These are phyloP conservation scores for Yarrowia sp. DNA, from an alignment of 805 yeast species.

Conservation along the genomic window DNA sequence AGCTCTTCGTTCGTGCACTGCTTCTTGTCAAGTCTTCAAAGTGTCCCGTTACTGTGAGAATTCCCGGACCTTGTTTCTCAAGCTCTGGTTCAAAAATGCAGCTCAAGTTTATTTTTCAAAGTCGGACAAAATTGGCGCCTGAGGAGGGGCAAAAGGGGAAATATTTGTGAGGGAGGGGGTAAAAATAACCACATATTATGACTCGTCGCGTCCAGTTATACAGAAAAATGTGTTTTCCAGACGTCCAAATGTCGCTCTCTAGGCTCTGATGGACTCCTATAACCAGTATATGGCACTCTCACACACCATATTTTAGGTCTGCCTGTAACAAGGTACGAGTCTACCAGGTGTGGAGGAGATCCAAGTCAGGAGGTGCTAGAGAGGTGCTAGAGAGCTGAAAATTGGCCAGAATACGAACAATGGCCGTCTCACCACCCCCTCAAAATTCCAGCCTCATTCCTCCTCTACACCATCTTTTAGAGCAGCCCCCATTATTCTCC, in stretches of 20 bases:
- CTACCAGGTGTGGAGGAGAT: too few species aligned
- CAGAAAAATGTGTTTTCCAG: too few species aligned
- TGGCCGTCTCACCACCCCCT: too few species aligned
- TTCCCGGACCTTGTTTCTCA: slow-evolving; percentile 24
- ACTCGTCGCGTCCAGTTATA: background rate
- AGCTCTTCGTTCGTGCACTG: background rate
- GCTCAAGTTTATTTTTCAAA: slow-evolving; percentile 29
- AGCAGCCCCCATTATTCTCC: too few species aligned
- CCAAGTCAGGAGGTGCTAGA: too few species aligned
- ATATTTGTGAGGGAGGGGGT: background rate
- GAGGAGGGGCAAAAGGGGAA: background rate
- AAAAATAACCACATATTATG: too few species aligned
- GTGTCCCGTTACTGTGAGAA: background rate
- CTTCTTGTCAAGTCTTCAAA: background rate
- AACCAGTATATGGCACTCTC: background rate
- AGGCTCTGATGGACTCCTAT: too few species aligned
- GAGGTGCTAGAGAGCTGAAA: background rate
- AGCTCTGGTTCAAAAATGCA: slow-evolving; percentile 13
- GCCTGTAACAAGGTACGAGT: too few species aligned
- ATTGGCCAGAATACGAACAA: background rate
- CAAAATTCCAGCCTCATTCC: background rate
- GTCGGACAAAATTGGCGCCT: slow-evolving; percentile 25
- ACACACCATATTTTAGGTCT: background rate
- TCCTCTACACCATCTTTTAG: too few species aligned
- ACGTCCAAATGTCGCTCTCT: too few species aligned